phyloP scores from a whole-genome alignment of 2,329 filamentous ascomycete species.

The Colletotrichum tofieldiae region DNA sequence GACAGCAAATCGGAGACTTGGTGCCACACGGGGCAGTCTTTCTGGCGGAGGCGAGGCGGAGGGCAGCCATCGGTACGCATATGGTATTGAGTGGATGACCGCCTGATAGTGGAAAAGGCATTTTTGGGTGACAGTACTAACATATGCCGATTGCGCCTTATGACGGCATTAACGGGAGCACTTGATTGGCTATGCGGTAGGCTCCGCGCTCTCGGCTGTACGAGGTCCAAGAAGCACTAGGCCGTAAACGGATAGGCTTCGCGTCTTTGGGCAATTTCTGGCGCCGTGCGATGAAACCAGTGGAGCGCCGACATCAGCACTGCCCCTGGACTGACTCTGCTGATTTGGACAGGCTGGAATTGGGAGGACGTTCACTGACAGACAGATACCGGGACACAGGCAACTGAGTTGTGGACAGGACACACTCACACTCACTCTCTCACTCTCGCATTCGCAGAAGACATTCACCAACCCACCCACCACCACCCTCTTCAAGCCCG shows the following conservation, averaged over 20 bases:
- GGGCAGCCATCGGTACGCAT: neutral
- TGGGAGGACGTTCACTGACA: neutral
- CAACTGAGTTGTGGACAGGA: neutral
- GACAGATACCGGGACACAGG: neutral
- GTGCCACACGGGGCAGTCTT: neutral
- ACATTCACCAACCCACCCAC: slow-evolving; percentile 16
- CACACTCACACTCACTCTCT: neutral
- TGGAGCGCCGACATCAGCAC: slow-evolving; percentile 28
- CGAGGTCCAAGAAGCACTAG: slow-evolving; percentile 14
- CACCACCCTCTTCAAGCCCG: neutral
- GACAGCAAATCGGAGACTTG: neutral
- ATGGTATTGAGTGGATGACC: slow-evolving; percentile 10
- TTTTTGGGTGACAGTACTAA: neutral
- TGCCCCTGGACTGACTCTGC: slow-evolving; percentile 23
- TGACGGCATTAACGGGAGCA: neutral
- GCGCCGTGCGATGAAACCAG: slow-evolving; percentile 38
- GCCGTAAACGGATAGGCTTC: slow-evolving; percentile 17
- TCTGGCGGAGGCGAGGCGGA: neutral
- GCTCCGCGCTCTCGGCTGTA: slow-evolving; percentile 1
- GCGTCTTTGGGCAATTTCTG: slow-evolving; percentile 12
- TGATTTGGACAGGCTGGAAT: slow-evolving; percentile 4
- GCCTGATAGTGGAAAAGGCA: slow-evolving; percentile 1
- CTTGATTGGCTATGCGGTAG: slow-evolving; percentile 19
- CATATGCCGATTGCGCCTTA: neutral
- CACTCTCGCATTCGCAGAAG: slow-evolving; percentile 11